Evolutionary conservation across 345 rosid species (phyloP), one percentile per base, ranked within the genome.

Genomic region (Passiflora organensis): DNA sequence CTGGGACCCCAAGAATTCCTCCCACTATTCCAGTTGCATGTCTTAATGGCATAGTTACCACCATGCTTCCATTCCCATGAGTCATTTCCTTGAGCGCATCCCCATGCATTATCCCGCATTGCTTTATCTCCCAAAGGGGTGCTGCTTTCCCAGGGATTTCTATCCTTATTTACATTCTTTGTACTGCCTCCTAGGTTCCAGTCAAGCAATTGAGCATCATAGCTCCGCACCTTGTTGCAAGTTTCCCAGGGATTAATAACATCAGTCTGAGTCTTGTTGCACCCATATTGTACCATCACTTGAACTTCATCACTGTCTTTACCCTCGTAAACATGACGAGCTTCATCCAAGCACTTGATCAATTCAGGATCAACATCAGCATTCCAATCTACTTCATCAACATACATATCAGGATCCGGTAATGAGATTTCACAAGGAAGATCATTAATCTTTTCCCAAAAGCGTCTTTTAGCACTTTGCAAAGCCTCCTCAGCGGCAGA

Each of bases 401-500:
- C 60, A 47, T 72, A 86, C 37, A 69, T 68, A 71, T 91, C 78
- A 1, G 87, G 91, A 78, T 91, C 83, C 20, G 93, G 95, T 23
- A 60, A 63, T 56, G 82, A 64, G 28, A 74, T 59, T 70, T 75
- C 77, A 66, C 69, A 82, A 13, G 63, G 72, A 2, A 69, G 43
- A 41, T 80, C 82, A 71, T 82, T 80, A 43, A 80, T 65, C 64
- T 69, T 59, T 2, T 82, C 88, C 96, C 95, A 86, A 64, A 77
- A 88, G 17, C 85, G 82, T 1, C 50, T 63, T 72, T 88, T 88
- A 28, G 88, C 87, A 64, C 58, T 74, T 34, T 66, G 81, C 62
- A 91, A 88, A 53, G 96, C 93, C 69, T 86, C 90, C 77, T 80
- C 63, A 16, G 84, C 85, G 10, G 95, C 96, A 14, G 84, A 80